These are phyloP conservation scores for Lactifluus volemus DNA, from an alignment of 768 basidiomycete genomes.

Conservation along the genomic window DNA sequence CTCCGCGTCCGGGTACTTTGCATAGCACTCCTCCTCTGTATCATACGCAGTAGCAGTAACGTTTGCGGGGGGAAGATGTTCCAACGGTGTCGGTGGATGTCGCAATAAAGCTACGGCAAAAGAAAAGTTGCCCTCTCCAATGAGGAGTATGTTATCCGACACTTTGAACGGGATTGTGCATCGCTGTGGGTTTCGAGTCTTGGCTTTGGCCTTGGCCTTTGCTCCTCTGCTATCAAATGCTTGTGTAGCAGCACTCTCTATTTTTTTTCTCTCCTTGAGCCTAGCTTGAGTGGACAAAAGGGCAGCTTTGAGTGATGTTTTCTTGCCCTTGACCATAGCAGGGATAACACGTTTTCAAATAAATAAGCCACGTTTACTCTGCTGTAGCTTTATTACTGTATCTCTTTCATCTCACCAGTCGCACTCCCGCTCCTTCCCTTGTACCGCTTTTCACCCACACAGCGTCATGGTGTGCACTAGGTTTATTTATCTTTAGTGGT, in stretches of 20 bases:
- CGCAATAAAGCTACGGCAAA: constrained; percentile 69
- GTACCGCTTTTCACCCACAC: not conserved
- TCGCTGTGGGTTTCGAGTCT: constrained; percentile 25
- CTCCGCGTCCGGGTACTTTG: constrained; percentile 73
- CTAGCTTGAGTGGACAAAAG: constrained; percentile 64
- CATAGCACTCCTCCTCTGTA: constrained; percentile 59
- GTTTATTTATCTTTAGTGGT: not conserved
- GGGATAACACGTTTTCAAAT: constrained; percentile 17
- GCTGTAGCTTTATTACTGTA: not conserved
- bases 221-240: constrained; percentile 30
- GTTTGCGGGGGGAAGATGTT: constrained; percentile 50
- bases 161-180: constrained; percentile 56
- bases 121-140: constrained; percentile 96
- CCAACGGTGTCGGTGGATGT: constrained; percentile 36
- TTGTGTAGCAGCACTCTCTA: constrained; percentile 37
- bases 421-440: not conserved
- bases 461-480: not conserved
- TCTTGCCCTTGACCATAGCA: constrained; percentile 19
- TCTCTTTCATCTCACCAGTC: constrained; percentile 2
- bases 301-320: constrained; percentile 49
- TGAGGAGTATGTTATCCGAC: constrained; percentile 60
- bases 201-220: constrained; percentile 34
- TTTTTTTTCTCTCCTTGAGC: constrained; percentile 51
- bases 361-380: not conserved
- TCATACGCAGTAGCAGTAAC: constrained; percentile 85